Evolutionary conservation across 2,329 filamentous ascomycete genomes (phyloP).

Genomic region (Paracamarosporium sp.): DNA sequence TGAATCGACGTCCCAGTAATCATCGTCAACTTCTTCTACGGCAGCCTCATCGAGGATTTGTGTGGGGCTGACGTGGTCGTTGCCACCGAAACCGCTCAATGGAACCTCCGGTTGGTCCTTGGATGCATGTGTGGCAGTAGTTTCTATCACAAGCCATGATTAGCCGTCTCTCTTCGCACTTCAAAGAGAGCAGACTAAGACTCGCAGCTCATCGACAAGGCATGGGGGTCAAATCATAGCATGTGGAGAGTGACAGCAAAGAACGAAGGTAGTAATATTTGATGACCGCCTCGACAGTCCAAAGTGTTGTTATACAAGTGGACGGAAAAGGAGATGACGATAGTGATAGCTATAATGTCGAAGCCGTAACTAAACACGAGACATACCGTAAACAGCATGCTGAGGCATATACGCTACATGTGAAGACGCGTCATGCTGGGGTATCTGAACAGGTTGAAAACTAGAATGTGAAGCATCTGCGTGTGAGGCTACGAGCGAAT

Average conservation of each 20-base stretch:
- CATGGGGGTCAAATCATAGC: slow-evolving; percentile 5
- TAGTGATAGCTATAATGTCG: slow-evolving; percentile 39
- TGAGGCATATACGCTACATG: slow-evolving; percentile 48
- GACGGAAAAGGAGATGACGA: slow-evolving; percentile 32
- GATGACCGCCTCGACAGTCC: slow-evolving; percentile 16
- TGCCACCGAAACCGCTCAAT: slow-evolving; percentile 47
- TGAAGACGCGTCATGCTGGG: slow-evolving; percentile 40
- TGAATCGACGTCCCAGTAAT: slow-evolving; percentile 57
- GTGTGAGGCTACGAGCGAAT: slow-evolving; percentile 31
- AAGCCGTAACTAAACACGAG: slow-evolving; percentile 46
- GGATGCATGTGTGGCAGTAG: slow-evolving; percentile 20
- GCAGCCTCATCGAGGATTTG: slow-evolving; percentile 46
- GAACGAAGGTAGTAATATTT: slow-evolving; percentile 17
- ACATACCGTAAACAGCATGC: slow-evolving; percentile 48
- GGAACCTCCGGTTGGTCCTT: slow-evolving; percentile 24
- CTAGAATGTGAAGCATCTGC: slow-evolving; percentile 35
- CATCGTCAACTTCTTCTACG: slow-evolving; percentile 55
- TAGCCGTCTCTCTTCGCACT: slow-evolving; percentile 22
- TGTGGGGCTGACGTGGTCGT: slow-evolving; percentile 45
- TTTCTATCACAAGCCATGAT: slow-evolving; percentile 32
- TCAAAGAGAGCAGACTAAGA: neutral
- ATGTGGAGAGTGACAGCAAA: slow-evolving; percentile 6
- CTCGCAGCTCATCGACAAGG: neutral
- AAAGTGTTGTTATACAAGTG: slow-evolving; percentile 20
- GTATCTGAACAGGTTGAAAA: slow-evolving; percentile 43